A percentile compares a stretch with the other conserved stretches of the same genome.
Evolutionary conservation across 2,329 filamentous ascomycete genomes (phyloP).

Genomic region (Xylaria sp.): DNA sequence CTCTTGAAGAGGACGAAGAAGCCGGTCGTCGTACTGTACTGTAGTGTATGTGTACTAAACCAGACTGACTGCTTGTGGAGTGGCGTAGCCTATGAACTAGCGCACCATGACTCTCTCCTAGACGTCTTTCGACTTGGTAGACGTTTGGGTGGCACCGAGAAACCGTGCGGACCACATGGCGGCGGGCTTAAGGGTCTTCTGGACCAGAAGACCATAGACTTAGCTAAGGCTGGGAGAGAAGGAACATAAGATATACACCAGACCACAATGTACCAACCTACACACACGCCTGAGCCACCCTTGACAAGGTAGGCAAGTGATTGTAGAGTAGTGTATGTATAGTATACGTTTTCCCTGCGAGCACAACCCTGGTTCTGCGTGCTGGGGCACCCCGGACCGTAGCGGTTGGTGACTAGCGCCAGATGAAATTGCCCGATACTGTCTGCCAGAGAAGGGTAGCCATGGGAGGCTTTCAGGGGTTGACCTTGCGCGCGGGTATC

Average conservation of each 20-base stretch:
- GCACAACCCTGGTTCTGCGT: slow-evolving; percentile 8
- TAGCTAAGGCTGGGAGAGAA: slow-evolving; percentile 15
- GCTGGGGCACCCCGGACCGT: slow-evolving; percentile 46
- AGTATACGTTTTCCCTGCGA: background rate
- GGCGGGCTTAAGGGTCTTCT: slow-evolving; percentile 47
- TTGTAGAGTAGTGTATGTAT: slow-evolving; percentile 4
- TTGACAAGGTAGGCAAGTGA: slow-evolving; percentile 31
- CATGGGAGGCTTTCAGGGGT: slow-evolving; percentile 49
- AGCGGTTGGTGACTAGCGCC: slow-evolving; percentile 51
- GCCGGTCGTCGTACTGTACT: slow-evolving; percentile 36
- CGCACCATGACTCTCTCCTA: slow-evolving; percentile 37
- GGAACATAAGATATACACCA: background rate
- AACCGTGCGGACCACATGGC: slow-evolving; percentile 47
- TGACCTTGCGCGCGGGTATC: slow-evolving; percentile 49
- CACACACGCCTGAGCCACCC: slow-evolving; percentile 25
- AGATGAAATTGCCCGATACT: slow-evolving; percentile 59
- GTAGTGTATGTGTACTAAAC: slow-evolving; percentile 38
- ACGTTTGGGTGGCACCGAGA: slow-evolving; percentile 43
- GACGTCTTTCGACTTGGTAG: slow-evolving; percentile 40
- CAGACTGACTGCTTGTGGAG: slow-evolving; percentile 41
- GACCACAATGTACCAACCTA: background rate
- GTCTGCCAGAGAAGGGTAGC: slow-evolving; percentile 27
- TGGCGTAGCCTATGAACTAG: slow-evolving; percentile 43
- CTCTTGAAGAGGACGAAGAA: slow-evolving; percentile 46
- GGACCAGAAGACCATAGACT: slow-evolving; percentile 23